Evolutionary conservation across 345 rosid species (phyloP), one percentile per base, ranked within the genome.

Genomic region (Pistacia vera): DNA sequence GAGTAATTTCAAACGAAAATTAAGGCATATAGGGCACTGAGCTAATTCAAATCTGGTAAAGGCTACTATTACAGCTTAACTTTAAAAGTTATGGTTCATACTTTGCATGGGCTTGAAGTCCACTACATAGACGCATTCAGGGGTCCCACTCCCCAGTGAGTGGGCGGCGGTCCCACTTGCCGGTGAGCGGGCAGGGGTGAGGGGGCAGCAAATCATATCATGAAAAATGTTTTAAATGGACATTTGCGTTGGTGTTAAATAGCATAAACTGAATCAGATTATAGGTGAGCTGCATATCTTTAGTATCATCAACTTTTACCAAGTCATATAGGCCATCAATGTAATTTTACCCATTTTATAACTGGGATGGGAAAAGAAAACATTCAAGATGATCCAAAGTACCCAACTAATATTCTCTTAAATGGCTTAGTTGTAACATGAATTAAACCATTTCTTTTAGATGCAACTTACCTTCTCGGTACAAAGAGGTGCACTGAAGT

Each of bases 401-500:
- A 70, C 20, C 20, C 20, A 41, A 71, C 20, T 20, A 5, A 6
- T n/a, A 56, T 13, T 38, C 11, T 66, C 5, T 70, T 12, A 36
- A 17, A 56, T 55, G 30, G 33, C 11, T 18, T 18, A n/a, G 33
- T 17, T 18, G 4, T 8, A 18, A 18, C 17, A 33, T 3, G 28
- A 36, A 25, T 4, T 8, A 2, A 60, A 70, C n/a, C 44, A 68
- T 46, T 63, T 51, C 51, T 18, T 36, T 78, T 48, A 72, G 68
- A 70, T 64, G 60, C 75, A 72, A 76, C 83, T 63, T 74, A 89
- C 98, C 93, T 76, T 91, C 91, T 68, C 84, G 86, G 81, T 85
- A 93, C 77, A 93, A 57, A 75, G 98, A 88, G 74, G 90, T 77
- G 74, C 85, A 85, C 79, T 97, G 82, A 75, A 95, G 91, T 63